Conservation (phyloP, 805 yeast species). For the Candida ulmi region DNA sequence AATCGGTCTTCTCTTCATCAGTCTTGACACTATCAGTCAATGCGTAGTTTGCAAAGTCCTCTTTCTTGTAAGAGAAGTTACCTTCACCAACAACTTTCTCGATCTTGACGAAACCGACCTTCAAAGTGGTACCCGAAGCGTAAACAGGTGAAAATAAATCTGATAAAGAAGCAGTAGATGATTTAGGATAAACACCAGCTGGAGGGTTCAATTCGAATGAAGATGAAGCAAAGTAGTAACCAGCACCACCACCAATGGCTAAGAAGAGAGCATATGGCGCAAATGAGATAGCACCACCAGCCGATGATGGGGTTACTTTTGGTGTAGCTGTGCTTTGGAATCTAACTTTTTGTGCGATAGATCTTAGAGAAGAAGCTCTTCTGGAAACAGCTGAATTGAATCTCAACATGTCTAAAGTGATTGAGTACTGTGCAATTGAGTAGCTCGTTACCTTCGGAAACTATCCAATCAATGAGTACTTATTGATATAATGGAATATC, state of each 20-base stretch:
- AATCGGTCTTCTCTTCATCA: constrained; percentile 43
- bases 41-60: constrained; percentile 9
- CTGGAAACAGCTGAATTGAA: neutral
- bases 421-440: neutral
- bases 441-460: neutral
- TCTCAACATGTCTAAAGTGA: too few relatives aligned
- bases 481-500: too few relatives aligned
- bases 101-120: constrained; percentile 7
- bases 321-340: neutral
- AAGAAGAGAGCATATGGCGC: constrained; percentile 2
- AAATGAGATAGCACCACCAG: neutral
- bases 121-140: constrained; percentile 8
- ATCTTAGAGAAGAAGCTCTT: neutral
- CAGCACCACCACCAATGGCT: constrained; percentile 6
- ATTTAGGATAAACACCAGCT: constrained; percentile 2
- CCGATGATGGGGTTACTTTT: neutral
- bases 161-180: constrained; percentile 3
- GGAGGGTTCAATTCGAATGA: constrained; percentile 2
- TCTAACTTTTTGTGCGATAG: constrained; percentile 1
- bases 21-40: constrained; percentile 3
- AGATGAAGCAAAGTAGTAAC: constrained; percentile 5
- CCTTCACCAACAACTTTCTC: constrained; percentile 8
- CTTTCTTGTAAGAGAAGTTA: constrained; percentile 7
- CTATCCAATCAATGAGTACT: too few relatives aligned
- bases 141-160: constrained; percentile 5